Evolutionary conservation across 768 basidiomycete genomes (phyloP).

Genomic region (Heimioporus sp.): DNA sequence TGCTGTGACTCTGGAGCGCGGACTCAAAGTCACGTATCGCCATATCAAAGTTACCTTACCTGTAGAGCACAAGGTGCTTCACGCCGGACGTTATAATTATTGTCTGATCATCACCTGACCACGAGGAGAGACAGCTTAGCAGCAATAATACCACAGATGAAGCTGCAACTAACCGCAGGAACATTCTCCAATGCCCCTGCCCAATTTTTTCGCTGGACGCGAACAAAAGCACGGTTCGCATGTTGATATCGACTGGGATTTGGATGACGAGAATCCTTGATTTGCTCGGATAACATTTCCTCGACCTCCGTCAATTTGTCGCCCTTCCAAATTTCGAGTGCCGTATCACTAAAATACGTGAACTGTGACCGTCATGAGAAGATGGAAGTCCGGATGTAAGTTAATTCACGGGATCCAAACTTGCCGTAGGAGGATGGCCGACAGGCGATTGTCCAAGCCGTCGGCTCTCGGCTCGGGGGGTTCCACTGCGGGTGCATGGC

Average conservation of each 20-base stretch:
- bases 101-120: neutral
- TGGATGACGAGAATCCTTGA: neutral
- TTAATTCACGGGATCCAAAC: constrained; percentile 6
- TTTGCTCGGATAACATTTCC: constrained; percentile 7
- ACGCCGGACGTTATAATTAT: constrained; percentile 1
- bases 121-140: neutral
- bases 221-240: constrained; percentile 19
- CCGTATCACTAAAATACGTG: constrained; percentile 6
- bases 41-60: neutral
- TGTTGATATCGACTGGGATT: neutral
- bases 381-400: neutral
- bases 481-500: constrained; percentile 25
- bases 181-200: constrained; percentile 7
- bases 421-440: too few relatives aligned
- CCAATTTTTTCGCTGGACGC: constrained; percentile 2
- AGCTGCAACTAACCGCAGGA: neutral
- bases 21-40: neutral
- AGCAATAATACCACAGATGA: neutral
- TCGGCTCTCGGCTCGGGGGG: constrained; percentile 10
- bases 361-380: constrained; percentile 3
- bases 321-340: constrained; percentile 2
- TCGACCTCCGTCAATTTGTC: constrained; percentile 7
- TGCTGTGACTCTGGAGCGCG: neutral
- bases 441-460: constrained; percentile 5
- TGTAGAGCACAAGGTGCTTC: neutral